These are phyloP conservation scores for Tillandsia leiboldiana DNA, from an alignment of 176 grass and related monocot genomes.

Conservation along the genomic window DNA sequence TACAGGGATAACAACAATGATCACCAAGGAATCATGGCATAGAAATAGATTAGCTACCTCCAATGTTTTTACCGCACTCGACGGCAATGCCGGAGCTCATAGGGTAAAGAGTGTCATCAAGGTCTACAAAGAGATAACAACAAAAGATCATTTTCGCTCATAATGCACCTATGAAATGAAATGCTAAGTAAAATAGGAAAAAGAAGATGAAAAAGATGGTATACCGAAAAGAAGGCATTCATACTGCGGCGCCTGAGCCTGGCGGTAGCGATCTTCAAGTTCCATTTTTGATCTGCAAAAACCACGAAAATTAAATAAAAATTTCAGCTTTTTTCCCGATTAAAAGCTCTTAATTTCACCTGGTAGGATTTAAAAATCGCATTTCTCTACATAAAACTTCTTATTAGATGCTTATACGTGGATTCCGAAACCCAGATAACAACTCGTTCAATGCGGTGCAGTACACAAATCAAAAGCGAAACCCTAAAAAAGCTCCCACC, in stretches of 20 bases:
- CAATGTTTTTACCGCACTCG: slow-evolving; percentile 60
- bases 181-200: background rate
- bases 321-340: too few species aligned
- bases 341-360: too few species aligned
- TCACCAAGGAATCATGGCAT: background rate
- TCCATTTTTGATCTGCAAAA: slow-evolving; percentile 50
- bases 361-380: background rate
- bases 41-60: slow-evolving; percentile 32
- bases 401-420: background rate
- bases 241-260: slow-evolving; percentile 33
- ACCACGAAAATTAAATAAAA: background rate
- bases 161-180: background rate
- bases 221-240: slow-evolving; percentile 89
- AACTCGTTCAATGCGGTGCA: background rate
- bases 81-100: slow-evolving; percentile 50
- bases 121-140: slow-evolving; percentile 28
- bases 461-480: background rate
- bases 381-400: background rate
- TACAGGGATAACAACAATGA: background rate
- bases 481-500: background rate
- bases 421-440: background rate
- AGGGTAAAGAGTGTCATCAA: slow-evolving; percentile 90
- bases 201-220: background rate
- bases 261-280: slow-evolving; percentile 23
- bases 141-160: background rate